Evolutionary conservation across 148 eudicot genomes (phyloP).

Genomic region (Chenopodium quinoa): DNA sequence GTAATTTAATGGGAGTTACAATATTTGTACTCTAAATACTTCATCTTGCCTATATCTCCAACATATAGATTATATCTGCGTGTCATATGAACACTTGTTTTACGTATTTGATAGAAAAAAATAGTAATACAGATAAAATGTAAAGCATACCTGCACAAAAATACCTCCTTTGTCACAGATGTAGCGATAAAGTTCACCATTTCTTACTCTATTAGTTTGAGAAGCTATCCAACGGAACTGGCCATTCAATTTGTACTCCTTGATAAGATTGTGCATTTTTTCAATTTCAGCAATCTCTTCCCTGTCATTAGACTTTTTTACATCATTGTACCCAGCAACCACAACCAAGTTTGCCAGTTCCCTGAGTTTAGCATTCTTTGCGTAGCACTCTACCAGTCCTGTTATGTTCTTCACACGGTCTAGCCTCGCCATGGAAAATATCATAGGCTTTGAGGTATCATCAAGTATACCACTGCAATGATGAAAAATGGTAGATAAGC

Average conservation of each 20-base stretch:
- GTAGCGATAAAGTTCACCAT: constrained; percentile 95
- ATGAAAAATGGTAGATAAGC: constrained; percentile 10
- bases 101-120: neutral
- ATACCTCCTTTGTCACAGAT: constrained; percentile 85
- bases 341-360: constrained; percentile 72
- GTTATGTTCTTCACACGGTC: constrained; percentile 91
- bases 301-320: constrained; percentile 77
- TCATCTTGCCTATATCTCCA: neutral
- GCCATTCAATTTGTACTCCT: constrained; percentile 66
- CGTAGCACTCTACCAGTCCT: constrained; percentile 90
- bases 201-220: constrained; percentile 81
- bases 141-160: constrained; percentile 75
- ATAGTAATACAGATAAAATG: neutral
- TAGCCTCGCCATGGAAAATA: constrained; percentile 98
- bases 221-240: constrained; percentile 80
- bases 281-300: constrained; percentile 91
- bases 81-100: no score
- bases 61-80: neutral
- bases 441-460: constrained; percentile 80
- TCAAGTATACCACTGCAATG: constrained; percentile 68
- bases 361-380: constrained; percentile 64
- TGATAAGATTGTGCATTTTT: constrained; percentile 83
- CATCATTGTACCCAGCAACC: constrained; percentile 88
- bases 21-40: no score
- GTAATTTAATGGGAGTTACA: no score